Percentiles rank a stretch among this genome's conserved stretches.
Conservation (phyloP, 192 early-diverging fungal genomes). For the Entophlyctis helioformis region DNA sequence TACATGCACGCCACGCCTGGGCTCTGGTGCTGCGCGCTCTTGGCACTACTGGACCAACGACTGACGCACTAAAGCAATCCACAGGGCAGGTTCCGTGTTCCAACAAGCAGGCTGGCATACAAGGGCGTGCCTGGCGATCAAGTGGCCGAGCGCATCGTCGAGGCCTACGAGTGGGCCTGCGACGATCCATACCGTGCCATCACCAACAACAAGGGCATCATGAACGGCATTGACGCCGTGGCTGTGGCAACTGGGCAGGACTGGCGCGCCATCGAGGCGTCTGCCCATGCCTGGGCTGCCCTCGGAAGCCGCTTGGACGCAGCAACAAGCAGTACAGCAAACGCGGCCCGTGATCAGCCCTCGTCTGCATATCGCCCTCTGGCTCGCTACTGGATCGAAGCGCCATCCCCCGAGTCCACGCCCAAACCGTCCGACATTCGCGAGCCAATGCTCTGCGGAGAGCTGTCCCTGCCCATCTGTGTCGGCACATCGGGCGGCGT, state of each 20-base stretch:
- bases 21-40: constrained; percentile 2
- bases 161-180: constrained; percentile 58
- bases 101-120: constrained; percentile 47
- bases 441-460: constrained; percentile 48
- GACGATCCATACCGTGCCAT: constrained; percentile 59
- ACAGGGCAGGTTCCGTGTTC: constrained; percentile 52
- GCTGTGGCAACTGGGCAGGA: constrained; percentile 66
- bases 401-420: too few species aligned
- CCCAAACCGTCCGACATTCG: too few species aligned
- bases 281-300: constrained; percentile 60
- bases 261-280: constrained; percentile 66
- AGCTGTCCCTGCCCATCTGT: constrained; percentile 54
- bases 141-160: constrained; percentile 51
- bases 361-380: constrained; percentile 44
- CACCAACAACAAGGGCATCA: constrained; percentile 72
- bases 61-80: constrained; percentile 13
- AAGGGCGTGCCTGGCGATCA: constrained; percentile 49
- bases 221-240: constrained; percentile 73
- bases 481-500: constrained; percentile 70
- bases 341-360: constrained; percentile 13
- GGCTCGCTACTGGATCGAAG: constrained; percentile 64
- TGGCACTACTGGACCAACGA: too few species aligned
- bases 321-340: too few species aligned
- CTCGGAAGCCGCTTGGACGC: too few species aligned
- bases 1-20: background rate